Base-by-base conservation (phyloP, 345 rosid genomes). In the Bretschneidera sinensis region DNA sequence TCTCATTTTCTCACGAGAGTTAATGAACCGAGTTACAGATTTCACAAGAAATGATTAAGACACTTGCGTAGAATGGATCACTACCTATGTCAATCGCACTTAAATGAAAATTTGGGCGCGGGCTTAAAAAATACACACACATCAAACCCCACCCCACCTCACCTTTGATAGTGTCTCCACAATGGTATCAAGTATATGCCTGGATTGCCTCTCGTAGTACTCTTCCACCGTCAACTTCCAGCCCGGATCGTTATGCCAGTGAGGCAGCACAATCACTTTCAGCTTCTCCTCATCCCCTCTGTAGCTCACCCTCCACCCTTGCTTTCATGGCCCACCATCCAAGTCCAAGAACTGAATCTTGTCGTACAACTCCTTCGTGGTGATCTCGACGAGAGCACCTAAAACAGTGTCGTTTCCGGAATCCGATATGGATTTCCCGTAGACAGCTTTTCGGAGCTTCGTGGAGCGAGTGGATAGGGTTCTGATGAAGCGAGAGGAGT, bases 241-340 rank as follows among this genome's bases (percentile, higher is more conserved):
- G 7, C 97, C 99, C 6, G 99, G 99, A 82, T 94, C 99, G 59
- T 94, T 90, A 74, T 94, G 99, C 24, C 97, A 94, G 62, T 91
- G 99, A 48, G 99, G 99, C 64, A 85, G 88, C 22, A 94, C 96
- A 74, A 94, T 72, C 43, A 91, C 71, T 82, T 94, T 94, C 71
- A 91, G 70, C 66, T 78, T 85, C 86, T 91, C 96, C 67, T 94
- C 99, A 25, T 83, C 66, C 24, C 95, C 96, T 67, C 65, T 77
- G 55, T 94, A 90, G 21, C 56, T 69, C 24, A 94, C 97, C 51
- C 66, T 56, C 99, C 99, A 94, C 5, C 99, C 99, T 71, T 94
- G 99, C 73, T 76, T 94, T 97, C 99, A 94, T 5, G 99, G 76
- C 51, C 99, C 99, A 19, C 99, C 99, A 68, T 81, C 87, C 17